Conservation (phyloP, 2,329 filamentous ascomycete genomes). For the Xylariaceae sp. region DNA sequence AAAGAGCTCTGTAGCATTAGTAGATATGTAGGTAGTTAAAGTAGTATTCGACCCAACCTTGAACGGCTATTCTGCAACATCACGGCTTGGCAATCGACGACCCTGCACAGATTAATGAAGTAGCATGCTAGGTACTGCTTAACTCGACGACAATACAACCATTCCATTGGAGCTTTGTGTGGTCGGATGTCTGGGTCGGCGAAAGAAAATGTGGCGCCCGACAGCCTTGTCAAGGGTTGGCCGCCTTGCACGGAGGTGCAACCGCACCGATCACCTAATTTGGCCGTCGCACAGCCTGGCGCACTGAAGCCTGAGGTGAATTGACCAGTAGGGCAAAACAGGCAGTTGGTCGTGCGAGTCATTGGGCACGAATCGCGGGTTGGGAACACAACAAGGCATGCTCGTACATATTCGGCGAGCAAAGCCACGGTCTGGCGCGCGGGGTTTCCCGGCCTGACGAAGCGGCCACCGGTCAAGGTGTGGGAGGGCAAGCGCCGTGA, state of each 20-base stretch:
- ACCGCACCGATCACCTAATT: conserved; percentile 10
- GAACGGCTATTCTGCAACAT: conserved; percentile 8
- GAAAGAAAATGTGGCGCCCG: conserved; percentile 7
- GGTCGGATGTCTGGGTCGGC: conserved; percentile 1
- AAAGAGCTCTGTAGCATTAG: not conserved
- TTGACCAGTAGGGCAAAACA: conserved; percentile 22
- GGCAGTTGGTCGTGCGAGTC: conserved; percentile 16
- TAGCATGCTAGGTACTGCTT: not conserved
- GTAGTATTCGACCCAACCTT: not conserved
- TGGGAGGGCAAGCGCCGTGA: conserved; percentile 25
- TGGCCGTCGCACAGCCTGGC: conserved; percentile 16
- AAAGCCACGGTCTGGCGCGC: conserved; percentile 23
- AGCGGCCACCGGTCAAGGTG: conserved; percentile 19
- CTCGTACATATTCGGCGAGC: conserved; percentile 17
- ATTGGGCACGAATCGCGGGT: conserved; percentile 30
- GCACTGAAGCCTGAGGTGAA: conserved; percentile 20
- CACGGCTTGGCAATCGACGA: conserved; percentile 16
- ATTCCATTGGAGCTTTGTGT: conserved; percentile 12
- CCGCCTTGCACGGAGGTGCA: conserved; percentile 13
- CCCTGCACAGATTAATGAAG: not conserved
- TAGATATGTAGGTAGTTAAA: not conserved
- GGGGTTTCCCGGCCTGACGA: conserved; percentile 16
- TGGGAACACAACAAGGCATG: conserved; percentile 21
- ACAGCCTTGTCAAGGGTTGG: conserved; percentile 16
- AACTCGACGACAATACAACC: too few relatives aligned